A percentile compares a stretch with the other conserved stretches of the same genome.
phyloP scores from a whole-genome alignment of 345 rosid species.

The Lagerstroemia speciosa region DNA sequence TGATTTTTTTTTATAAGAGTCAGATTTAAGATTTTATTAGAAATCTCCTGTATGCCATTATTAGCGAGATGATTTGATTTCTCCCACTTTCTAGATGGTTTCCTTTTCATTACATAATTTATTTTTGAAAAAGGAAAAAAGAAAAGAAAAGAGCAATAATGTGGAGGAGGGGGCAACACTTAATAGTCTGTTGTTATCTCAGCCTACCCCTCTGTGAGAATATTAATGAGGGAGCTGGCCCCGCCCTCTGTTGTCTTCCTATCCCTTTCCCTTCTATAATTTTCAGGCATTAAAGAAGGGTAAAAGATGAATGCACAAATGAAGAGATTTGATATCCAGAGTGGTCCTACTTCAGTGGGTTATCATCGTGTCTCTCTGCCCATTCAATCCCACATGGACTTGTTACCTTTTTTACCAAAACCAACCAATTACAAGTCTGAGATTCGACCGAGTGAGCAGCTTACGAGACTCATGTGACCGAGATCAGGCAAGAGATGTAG shows the following conservation, averaged over 20 bases:
- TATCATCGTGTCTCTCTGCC: not conserved
- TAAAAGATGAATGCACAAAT: not conserved
- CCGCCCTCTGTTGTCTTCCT: not conserved
- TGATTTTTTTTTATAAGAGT: too few species aligned
- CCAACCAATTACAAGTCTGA: too few species aligned
- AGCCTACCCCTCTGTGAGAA: conserved; percentile 4
- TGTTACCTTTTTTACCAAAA: too few species aligned
- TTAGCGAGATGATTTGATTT: not conserved
- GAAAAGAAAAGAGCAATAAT: not conserved
- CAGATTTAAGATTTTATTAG: too few species aligned
- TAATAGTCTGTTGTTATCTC: not conserved
- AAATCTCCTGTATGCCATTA: too few species aligned
- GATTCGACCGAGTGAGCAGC: too few species aligned
- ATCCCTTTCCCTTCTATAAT: not conserved
- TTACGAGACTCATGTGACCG: too few species aligned
- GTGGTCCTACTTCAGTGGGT: not conserved
- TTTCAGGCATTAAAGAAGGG: not conserved
- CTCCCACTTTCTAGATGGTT: not conserved
- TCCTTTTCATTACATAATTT: too few species aligned
- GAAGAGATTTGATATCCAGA: not conserved
- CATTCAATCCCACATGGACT: too few species aligned
- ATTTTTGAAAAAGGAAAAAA: too few species aligned
- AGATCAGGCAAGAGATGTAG: not conserved
- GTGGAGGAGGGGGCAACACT: not conserved
- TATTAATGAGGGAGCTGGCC: not conserved